Evolutionary conservation across 768 basidiomycete genomes (phyloP), one percentile per base, ranked within the genome.

Genomic region (Mycena olivaceomarginata): DNA sequence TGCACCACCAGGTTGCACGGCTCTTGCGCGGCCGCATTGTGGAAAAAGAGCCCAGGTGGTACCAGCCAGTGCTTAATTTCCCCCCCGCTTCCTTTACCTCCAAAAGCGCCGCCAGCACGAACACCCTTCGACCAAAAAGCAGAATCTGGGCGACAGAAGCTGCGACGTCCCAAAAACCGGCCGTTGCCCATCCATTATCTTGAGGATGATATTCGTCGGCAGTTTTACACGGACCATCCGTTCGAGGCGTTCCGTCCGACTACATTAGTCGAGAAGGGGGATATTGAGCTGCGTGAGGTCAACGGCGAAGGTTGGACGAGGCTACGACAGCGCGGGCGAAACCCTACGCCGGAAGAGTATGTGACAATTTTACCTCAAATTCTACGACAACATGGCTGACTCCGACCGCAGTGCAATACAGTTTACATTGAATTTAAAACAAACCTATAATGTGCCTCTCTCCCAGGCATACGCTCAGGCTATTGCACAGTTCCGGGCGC

Each of bases 181-280:
- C 94, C 95, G 0, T 76, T 91, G 63, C 90, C 91, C 13, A 90
- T 99, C 67, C 88, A 89, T 70, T 98, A 97, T 83, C 74, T 95
- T 53, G 97, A 98, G 83, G 98, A 99, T 84, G 89, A 91, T 77
- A 88, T 99, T 74, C 93, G 98, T 46, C 89, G 92, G 70, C 96
- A 96, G 84, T 99, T 99, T 89, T 99, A 98, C 88, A 89, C 89
- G 56, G 98, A 99, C 87, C 98, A 98, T 84, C 97, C 98, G 9
- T 98, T 98, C 82, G 98, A 99, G 86, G 94, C 97, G 2, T 95
- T 98, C 85, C 90, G 98, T 57, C 93, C 97, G 2, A 88, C 89
- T 11, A 93, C 91, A 13, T 84, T 99, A 67, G 92, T 96, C 0
- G 98, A 99, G 86, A 89, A 89, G 18, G 92, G 88, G 22, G 84